phyloP scores from a whole-genome alignment of 2,329 filamentous ascomycete species.

The Penicillium sp. region DNA sequence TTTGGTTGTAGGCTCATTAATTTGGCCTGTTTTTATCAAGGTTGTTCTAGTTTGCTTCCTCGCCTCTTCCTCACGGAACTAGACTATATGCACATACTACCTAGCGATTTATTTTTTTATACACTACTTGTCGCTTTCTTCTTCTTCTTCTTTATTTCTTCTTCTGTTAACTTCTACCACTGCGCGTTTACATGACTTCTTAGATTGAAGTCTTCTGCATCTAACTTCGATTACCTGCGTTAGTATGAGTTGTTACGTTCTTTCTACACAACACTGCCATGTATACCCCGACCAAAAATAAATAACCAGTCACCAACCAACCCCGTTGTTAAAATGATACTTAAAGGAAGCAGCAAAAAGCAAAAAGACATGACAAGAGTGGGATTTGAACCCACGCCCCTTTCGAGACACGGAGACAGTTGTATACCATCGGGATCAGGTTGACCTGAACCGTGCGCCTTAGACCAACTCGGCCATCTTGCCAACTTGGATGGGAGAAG shows the following conservation, averaged over 20 bases:
- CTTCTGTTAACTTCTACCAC: too few species aligned
- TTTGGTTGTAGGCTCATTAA: neutral
- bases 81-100: neutral
- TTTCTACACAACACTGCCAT: too few species aligned
- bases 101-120: neutral
- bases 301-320: too few species aligned
- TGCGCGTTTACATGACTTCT: too few species aligned
- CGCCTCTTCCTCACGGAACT: neutral
- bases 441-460: slow-evolving; percentile 30
- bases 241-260: too few species aligned
- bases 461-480: slow-evolving; percentile 33
- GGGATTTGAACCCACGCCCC: slow-evolving; percentile 12
- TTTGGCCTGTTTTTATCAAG: neutral
- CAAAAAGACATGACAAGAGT: slow-evolving; percentile 9
- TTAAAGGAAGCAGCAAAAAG: neutral
- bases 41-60: neutral
- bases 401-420: slow-evolving; percentile 11
- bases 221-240: too few species aligned
- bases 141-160: too few species aligned
- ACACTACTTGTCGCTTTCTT: neutral
- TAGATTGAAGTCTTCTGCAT: too few species aligned
- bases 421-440: slow-evolving; percentile 17
- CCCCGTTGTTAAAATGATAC: too few species aligned
- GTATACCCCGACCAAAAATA: too few species aligned
- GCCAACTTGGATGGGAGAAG: slow-evolving; percentile 8